Percentiles rank a stretch among this genome's conserved stretches.
Conservation (phyloP, 495 filamentous ascomycete species). For the Daldinia childiae region DNA sequence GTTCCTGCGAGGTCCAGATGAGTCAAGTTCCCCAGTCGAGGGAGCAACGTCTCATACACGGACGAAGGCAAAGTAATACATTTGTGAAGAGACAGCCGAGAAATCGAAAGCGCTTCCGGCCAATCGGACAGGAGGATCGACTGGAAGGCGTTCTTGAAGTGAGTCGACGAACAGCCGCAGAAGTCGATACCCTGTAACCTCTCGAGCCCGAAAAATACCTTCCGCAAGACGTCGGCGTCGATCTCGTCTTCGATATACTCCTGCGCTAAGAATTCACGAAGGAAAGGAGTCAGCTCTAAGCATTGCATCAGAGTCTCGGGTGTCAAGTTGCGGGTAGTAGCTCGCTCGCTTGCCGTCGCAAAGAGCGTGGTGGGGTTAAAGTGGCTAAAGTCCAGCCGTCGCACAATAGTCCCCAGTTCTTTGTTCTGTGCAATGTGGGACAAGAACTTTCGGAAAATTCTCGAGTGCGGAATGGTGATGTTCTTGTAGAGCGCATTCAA, state of each 20-base stretch:
- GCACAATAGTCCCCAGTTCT: conserved; percentile 78
- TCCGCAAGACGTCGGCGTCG: conserved; percentile 70
- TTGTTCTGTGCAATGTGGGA: conserved; percentile 73
- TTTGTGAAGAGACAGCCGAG: conserved; percentile 80
- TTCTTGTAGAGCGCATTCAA: conserved; percentile 80
- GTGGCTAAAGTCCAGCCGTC: conserved; percentile 86
- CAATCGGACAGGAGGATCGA: conserved; percentile 51
- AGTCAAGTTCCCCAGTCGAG: conserved; percentile 74
- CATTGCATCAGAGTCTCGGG: conserved; percentile 78
- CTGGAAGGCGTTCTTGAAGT: conserved; percentile 70
- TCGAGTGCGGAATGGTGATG: conserved; percentile 87
- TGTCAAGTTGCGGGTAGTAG: conserved; percentile 83
- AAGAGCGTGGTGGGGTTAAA: conserved; percentile 87
- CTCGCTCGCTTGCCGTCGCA: conserved; percentile 80
- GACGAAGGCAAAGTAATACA: conserved; percentile 76
- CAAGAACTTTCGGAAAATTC: conserved; percentile 87
- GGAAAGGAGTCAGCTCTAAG: conserved; percentile 76
- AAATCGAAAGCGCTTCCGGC: conserved; percentile 66
- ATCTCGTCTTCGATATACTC: conserved; percentile 87
- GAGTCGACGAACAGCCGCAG: conserved; percentile 76
- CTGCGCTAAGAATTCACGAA: conserved; percentile 83
- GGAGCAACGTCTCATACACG: conserved; percentile 75
- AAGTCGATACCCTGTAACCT: conserved; percentile 79
- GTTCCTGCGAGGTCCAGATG: conserved; percentile 86
- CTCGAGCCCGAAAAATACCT: conserved; percentile 77